Evolutionary conservation across 2,329 filamentous ascomycete species (phyloP).

Genomic region (Epichloe glyceriae): DNA sequence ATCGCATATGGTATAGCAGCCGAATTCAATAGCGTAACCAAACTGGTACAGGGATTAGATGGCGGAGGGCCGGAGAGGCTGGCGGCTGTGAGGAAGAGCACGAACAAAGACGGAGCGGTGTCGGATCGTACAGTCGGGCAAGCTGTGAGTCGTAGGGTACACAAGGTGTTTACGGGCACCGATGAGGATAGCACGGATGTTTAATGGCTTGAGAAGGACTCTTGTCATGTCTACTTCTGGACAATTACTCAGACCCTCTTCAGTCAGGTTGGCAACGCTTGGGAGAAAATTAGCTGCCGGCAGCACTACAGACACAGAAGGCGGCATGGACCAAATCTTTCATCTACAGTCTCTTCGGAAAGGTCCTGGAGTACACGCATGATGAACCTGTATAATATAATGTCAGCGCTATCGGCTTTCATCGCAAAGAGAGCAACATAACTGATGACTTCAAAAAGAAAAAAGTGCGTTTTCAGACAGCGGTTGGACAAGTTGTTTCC

Average conservation of each 20-base stretch:
- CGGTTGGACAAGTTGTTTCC: conserved; percentile 66
- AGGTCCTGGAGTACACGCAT: not conserved
- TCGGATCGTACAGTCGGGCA: conserved; percentile 43
- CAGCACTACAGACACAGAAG: not conserved
- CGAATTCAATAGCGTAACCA: conserved; percentile 44
- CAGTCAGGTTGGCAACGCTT: too few relatives aligned
- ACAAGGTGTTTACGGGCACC: conserved; percentile 45
- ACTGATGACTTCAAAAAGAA: not conserved
- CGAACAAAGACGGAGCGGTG: conserved; percentile 42
- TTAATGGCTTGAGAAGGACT: conserved; percentile 14
- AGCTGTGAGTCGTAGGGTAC: conserved; percentile 44
- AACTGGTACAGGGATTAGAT: conserved; percentile 47
- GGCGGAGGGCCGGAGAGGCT: conserved; percentile 45
- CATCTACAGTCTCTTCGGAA: not conserved
- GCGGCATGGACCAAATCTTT: not conserved
- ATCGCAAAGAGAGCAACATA: not conserved
- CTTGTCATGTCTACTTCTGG: too few relatives aligned
- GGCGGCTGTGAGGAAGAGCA: conserved; percentile 45
- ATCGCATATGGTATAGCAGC: conserved; percentile 57
- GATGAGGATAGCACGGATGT: conserved; percentile 45
- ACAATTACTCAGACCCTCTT: not conserved
- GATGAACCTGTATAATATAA: not conserved
- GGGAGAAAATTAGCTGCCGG: not conserved
- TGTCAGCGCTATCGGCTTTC: conserved; percentile 2
- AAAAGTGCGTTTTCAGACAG: conserved; percentile 48